A percentile compares a stretch with the other conserved stretches of the same genome.
These are phyloP conservation scores for Calocybe gangraenosa DNA, from an alignment of 768 basidiomycete genomes.

Conservation along the genomic window DNA sequence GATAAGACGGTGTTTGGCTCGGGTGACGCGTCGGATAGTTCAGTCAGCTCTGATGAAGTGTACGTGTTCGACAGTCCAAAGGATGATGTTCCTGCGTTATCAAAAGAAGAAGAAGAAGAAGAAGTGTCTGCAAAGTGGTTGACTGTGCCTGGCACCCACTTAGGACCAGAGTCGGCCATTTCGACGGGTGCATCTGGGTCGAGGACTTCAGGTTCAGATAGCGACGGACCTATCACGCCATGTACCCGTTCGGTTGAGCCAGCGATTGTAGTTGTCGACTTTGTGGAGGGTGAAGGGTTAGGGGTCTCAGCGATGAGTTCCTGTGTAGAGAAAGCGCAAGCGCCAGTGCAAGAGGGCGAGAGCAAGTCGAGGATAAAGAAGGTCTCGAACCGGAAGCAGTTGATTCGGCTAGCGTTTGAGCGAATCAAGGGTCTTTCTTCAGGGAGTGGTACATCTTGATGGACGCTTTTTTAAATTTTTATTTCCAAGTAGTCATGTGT, in stretches of 20 bases:
- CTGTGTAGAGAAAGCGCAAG: neutral
- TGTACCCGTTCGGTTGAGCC: slow-evolving; percentile 37
- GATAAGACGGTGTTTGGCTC: slow-evolving; percentile 3
- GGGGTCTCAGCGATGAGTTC: slow-evolving; percentile 18
- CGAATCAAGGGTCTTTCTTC: slow-evolving; percentile 11
- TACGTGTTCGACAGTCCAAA: slow-evolving; percentile 33
- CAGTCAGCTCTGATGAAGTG: slow-evolving; percentile 29
- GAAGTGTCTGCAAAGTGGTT: slow-evolving; percentile 8
- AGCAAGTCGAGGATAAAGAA: slow-evolving; percentile 16
- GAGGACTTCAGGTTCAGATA: slow-evolving; percentile 30
- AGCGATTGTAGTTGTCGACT: slow-evolving; percentile 38
- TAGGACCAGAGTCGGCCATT: slow-evolving; percentile 8
- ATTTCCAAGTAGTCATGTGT: neutral
- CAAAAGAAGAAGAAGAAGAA: no score
- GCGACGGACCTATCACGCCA: slow-evolving; percentile 47
- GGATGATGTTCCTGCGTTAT: slow-evolving; percentile 13
- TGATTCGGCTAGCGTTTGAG: slow-evolving; percentile 34
- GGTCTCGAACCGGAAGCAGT: slow-evolving; percentile 23
- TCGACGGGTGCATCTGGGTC: slow-evolving; percentile 19
- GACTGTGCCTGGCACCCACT: slow-evolving; percentile 11
- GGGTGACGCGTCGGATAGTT: slow-evolving; percentile 15
- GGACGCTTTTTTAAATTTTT: neutral
- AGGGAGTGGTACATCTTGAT: slow-evolving; percentile 8
- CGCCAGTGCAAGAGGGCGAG: slow-evolving; percentile 1
- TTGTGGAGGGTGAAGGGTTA: slow-evolving; percentile 33